Base-by-base conservation (phyloP, 192 early-diverging fungal genomes). In the Entomortierella beljakovae region DNA sequence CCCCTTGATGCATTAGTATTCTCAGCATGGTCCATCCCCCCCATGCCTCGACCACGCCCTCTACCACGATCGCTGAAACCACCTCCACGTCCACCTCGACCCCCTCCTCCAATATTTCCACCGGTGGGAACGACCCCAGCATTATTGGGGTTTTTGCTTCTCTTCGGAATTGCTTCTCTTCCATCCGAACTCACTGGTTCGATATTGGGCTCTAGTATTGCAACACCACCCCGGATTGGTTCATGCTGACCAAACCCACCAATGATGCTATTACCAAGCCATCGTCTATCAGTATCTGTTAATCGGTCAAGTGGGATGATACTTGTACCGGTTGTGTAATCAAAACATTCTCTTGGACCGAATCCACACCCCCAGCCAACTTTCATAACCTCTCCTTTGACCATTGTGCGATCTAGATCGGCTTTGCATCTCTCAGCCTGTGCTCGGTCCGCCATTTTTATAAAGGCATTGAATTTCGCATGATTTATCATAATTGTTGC, bases 291-390 rank as follows among this genome's bases (percentile, higher is more conserved):
- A 8, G 82, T 84, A 25, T 84, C 82, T 25, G 82, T 84, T 37
- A 84, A 43, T 52, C 73, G 61, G 13, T 57, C 71, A 2, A 84
- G 28, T 2, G 82, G 82, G n/a, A 84, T 84, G 16, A 81, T n/a
- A 43, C 79, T 72, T 26, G 73, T 38, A 13, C 82, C 82, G 3
- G 49, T 15, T 15, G 63, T 66, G 33, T 77, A 84, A 31, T 84
- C 72, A 72, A 76, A 84, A 34, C 82, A 84, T 48, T 84, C 79
- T 33, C 80, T 65, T 11, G 82, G 82, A 18, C 82, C 82, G 50
- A 84, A 84, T 5, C 82, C 82, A 54, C 80, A 74, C 5, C 79
- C 82, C 82, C 82, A 84, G 11, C 79, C 72, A n/a, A 84, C 79
- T 64, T 84, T 67, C 60, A 80, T 80, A 29, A 65, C 50, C 42